These are phyloP conservation scores for Oryza nivara DNA, from an alignment of 176 grass and related monocot species.

Conservation along the genomic window DNA sequence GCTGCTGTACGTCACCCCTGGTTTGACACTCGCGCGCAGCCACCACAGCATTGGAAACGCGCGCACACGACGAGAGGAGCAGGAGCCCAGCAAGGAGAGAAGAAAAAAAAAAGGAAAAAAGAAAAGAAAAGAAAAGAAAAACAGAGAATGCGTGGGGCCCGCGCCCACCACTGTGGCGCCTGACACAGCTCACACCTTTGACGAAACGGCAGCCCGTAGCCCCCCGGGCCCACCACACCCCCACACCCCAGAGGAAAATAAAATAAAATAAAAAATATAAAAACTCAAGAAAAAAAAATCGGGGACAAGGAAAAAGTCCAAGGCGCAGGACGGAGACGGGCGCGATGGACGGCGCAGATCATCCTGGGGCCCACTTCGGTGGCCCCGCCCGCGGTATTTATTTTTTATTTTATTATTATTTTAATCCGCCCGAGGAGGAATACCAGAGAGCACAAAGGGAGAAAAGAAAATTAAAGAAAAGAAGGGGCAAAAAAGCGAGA, in stretches of 20 bases:
- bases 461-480: conserved; percentile 11
- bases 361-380: background rate
- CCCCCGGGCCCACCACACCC: background rate
- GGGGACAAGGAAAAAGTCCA: conserved; percentile 46
- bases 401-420: background rate
- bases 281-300: background rate
- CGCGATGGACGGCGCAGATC: conserved; percentile 52
- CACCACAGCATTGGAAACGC: background rate
- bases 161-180: conserved; percentile 31
- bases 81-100: background rate
- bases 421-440: conserved; percentile 43
- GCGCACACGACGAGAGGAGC: conserved; percentile 32
- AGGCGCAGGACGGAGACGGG: conserved; percentile 36
- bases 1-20: background rate
- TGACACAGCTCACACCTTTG: conserved; percentile 63
- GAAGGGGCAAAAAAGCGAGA: conserved; percentile 31
- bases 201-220: conserved; percentile 48
- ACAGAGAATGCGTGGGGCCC: conserved; percentile 2
- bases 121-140: background rate
- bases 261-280: background rate
- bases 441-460: conserved; percentile 6
- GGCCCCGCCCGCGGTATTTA: conserved; percentile 6
- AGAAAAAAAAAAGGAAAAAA: too few relatives aligned
- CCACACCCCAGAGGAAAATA: background rate
- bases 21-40: background rate